Conservation (phyloP, 1,139 yeast genomes). For the Yamadazyma sp. region DNA sequence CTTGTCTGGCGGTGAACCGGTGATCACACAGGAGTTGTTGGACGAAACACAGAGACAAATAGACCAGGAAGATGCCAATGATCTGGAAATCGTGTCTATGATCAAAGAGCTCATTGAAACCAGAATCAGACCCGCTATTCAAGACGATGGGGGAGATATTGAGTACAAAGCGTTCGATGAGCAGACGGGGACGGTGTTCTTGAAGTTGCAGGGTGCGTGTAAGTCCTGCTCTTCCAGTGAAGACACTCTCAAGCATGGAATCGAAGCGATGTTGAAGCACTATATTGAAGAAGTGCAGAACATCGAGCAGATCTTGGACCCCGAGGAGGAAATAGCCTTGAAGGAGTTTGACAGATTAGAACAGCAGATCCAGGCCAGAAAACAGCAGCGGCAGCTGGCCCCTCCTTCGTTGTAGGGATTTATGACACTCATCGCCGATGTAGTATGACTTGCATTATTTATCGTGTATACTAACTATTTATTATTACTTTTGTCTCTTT, state of each 20-base stretch:
- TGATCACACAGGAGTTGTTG: conserved; percentile 48
- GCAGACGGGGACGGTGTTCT: conserved; percentile 65
- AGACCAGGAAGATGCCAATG: conserved; percentile 34
- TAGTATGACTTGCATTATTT: conserved; percentile 4
- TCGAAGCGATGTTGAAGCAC: conserved; percentile 81
- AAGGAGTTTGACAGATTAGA: conserved; percentile 73
- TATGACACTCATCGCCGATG: no score
- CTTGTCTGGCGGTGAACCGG: conserved; percentile 45
- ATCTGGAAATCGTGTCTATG: conserved; percentile 54
- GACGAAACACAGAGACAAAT: conserved; percentile 36
- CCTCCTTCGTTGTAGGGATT: conserved; percentile 27
- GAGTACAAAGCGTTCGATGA: conserved; percentile 71
- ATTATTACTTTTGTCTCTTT: conserved; percentile 3
- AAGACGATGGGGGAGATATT: conserved; percentile 83
- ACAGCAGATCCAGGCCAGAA: conserved; percentile 28
- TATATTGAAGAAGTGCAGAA: conserved; percentile 80
- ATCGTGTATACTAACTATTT: conserved; percentile 8
- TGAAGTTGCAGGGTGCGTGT: conserved; percentile 82
- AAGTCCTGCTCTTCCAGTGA: conserved; percentile 75
- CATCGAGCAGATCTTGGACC: conserved; percentile 63
- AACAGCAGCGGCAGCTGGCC: conserved; percentile 16
- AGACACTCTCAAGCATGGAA: conserved; percentile 77
- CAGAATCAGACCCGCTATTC: conserved; percentile 63
- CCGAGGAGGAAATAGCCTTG: conserved; percentile 52
- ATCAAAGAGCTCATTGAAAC: conserved; percentile 62